These are phyloP conservation scores for Mucor irregularis DNA, from an alignment of 371 early-diverging fungal genomes.

Conservation along the genomic window DNA sequence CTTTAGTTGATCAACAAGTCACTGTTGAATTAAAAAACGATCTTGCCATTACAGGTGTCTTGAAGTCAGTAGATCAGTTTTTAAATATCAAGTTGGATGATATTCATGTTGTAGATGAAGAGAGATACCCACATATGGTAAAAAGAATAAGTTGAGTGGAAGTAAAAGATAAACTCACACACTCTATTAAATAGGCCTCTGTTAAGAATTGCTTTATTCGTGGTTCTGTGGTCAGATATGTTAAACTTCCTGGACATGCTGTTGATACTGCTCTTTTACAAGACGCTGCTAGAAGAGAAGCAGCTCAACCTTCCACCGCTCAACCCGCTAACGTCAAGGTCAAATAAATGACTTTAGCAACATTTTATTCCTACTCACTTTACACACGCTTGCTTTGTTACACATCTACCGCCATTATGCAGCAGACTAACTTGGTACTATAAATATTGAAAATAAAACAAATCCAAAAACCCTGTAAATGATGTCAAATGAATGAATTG, in stretches of 20 bases:
- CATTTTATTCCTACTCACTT: neutral
- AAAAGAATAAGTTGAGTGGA: neutral
- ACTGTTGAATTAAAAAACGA: slow-evolving; percentile 99
- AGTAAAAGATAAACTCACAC: neutral
- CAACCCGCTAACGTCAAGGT: slow-evolving; percentile 54
- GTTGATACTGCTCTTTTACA: slow-evolving; percentile 95
- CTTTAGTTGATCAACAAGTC: slow-evolving; percentile 93
- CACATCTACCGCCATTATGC: too few relatives aligned
- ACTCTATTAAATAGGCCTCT: slow-evolving; percentile 61
- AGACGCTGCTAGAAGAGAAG: slow-evolving; percentile 93
- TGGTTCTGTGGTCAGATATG: slow-evolving; percentile 98
- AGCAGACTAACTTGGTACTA: neutral
- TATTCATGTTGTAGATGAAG: slow-evolving; percentile 85
- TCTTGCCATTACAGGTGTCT: slow-evolving; percentile 86
- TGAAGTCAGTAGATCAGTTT: slow-evolving; percentile 98
- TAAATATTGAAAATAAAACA: too few relatives aligned
- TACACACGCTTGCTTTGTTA: too few relatives aligned
- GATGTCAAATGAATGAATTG: neutral
- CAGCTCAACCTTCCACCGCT: slow-evolving; percentile 62
- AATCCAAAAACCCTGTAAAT: too few relatives aligned
- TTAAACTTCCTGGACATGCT: slow-evolving; percentile 83
- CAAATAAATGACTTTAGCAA: slow-evolving; percentile 30
- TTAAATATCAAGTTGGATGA: slow-evolving; percentile 97
- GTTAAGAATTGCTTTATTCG: slow-evolving; percentile 98
- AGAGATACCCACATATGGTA: slow-evolving; percentile 97